Base-by-base conservation (phyloP, 805 yeast genomes). In the Cyberlindnera nakhonratchasimensis region DNA sequence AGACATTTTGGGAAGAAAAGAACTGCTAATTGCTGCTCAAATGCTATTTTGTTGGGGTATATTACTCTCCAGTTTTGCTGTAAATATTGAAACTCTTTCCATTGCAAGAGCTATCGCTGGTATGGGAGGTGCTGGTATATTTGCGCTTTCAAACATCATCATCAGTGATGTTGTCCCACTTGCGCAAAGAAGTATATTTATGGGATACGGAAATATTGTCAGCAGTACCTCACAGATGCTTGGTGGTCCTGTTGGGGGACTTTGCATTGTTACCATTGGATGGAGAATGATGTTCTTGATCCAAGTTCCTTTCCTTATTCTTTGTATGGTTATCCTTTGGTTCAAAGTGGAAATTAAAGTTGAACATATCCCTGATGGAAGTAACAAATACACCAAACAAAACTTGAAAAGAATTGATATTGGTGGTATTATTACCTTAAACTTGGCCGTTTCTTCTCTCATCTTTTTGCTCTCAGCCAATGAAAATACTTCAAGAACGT, bases 1-100 rank as follows among this genome's bases (percentile, higher is more conserved):
- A 32, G 91, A 86, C 50, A 74, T 85, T 18, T 66, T 73, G 47
- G 84, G 85, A 6, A 62, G 85, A 37, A 70, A 71, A 41, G 59
- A 63, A 10, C 66, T 74, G 8, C 56, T 77, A 9, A 45, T 76
- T 6, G 47, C 62, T 30, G 74, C 75, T 1, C 72, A 76, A 34
- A 57, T 55, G 14, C 59, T 75, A 48, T 70, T 77, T 45, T 69
- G 67, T 0, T 24, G 73, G 1, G 77, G 80, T 29, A 67, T 70
- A 59, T 47, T 70, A 24, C 42, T 67, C 48, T 68, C 80, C 57
- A 45, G 69, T 40, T 47, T 75, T 46, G 52, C 74, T 29, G 47
- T 57, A 9, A 57, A 66, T 17, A 74, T 77, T 1, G 64, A 65
- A 3, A 70, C 72, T 29, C 69, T 77, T 45, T 66, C 72, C 11